Evolutionary conservation across 257 asterid species (phyloP).

Genomic region (Apocynum venetum): DNA sequence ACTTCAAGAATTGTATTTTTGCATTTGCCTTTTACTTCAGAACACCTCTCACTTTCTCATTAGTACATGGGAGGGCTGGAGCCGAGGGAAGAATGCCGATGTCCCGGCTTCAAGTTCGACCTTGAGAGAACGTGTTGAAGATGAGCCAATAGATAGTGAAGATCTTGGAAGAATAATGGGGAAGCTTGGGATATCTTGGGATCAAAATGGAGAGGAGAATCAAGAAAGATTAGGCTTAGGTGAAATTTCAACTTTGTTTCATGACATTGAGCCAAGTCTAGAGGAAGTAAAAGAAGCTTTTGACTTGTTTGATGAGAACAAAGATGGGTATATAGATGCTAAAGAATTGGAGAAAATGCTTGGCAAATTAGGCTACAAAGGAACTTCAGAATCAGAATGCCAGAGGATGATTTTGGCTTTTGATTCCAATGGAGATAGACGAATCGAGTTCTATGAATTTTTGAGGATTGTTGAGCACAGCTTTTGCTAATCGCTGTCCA

Average conservation of each 20-base stretch:
- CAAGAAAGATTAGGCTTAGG: background rate
- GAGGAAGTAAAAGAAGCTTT: slow-evolving; percentile 17
- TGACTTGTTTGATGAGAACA: slow-evolving; percentile 9
- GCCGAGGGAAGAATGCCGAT: background rate
- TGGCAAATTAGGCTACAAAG: slow-evolving; percentile 40
- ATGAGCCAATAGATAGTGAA: slow-evolving; percentile 1
- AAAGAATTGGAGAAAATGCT: slow-evolving; percentile 53
- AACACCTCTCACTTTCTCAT: slow-evolving; percentile 1
- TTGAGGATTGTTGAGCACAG: slow-evolving; percentile 18
- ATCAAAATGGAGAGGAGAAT: slow-evolving; percentile 5
- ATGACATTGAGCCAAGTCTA: background rate
- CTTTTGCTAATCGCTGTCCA: background rate
- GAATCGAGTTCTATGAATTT: slow-evolving; percentile 53
- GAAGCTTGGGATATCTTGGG: slow-evolving; percentile 26
- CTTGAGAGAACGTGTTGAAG: background rate
- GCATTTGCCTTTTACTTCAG: slow-evolving; percentile 11
- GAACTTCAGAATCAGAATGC: slow-evolving; percentile 44
- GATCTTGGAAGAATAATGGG: slow-evolving; percentile 37
- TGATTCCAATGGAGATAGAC: slow-evolving; percentile 55
- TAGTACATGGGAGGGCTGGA: background rate
- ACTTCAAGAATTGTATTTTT: slow-evolving; percentile 30
- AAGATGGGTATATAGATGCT: slow-evolving; percentile 69
- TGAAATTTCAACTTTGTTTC: slow-evolving; percentile 1
- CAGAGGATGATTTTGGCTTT: slow-evolving; percentile 52
- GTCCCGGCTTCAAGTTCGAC: background rate